These are phyloP conservation scores for Mallotus japonicus DNA, from an alignment of 441 rosid species.

Conservation along the genomic window DNA sequence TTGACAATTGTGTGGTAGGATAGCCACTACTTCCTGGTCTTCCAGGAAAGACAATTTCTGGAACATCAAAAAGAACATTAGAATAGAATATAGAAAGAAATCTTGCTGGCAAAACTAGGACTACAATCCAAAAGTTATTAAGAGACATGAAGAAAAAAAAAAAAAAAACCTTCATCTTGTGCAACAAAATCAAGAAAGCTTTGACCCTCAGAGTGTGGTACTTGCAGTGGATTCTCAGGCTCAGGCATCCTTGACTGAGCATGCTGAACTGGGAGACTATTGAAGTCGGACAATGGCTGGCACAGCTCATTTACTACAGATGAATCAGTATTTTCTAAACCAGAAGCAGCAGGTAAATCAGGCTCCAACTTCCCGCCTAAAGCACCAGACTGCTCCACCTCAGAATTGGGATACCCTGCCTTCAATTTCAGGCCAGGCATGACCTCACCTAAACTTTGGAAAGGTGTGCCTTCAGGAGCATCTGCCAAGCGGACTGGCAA, in stretches of 20 bases:
- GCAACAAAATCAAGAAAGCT: slow-evolving; percentile 49
- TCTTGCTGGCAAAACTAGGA: not conserved
- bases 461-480: slow-evolving; percentile 56
- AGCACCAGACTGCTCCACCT: slow-evolving; percentile 37
- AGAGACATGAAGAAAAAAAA: slow-evolving; percentile 10
- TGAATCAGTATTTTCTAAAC: slow-evolving; percentile 31
- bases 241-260: slow-evolving; percentile 38
- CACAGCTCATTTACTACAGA: slow-evolving; percentile 26
- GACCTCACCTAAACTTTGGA: slow-evolving; percentile 49
- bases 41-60: slow-evolving; percentile 81
- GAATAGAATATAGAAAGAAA: not conserved
- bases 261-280: slow-evolving; percentile 34
- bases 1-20: slow-evolving; percentile 39
- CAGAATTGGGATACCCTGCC: slow-evolving; percentile 28
- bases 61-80: slow-evolving; percentile 11
- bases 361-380: slow-evolving; percentile 38
- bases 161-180: slow-evolving; percentile 63
- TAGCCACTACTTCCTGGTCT: slow-evolving; percentile 54
- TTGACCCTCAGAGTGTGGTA: slow-evolving; percentile 41
- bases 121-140: slow-evolving; percentile 11
- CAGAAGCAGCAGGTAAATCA: slow-evolving; percentile 37
- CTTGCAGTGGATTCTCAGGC: slow-evolving; percentile 40
- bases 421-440: slow-evolving; percentile 51
- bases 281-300: slow-evolving; percentile 33
- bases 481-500: slow-evolving; percentile 53